These are phyloP conservation scores for California macrophylla DNA, from an alignment of 441 rosid species.

Conservation along the genomic window DNA sequence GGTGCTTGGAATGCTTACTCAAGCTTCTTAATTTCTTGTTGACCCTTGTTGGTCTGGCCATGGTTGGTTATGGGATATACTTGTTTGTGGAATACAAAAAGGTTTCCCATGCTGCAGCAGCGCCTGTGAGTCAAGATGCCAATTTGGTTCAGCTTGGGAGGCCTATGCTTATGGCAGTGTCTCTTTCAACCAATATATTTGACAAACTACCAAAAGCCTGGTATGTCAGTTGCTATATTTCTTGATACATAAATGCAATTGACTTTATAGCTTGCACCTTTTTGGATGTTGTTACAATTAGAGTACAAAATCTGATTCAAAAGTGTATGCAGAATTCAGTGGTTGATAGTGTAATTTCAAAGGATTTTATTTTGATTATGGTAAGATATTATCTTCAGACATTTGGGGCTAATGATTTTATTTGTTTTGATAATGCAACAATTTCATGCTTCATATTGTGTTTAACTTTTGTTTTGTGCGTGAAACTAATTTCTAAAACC, in stretches of 20 bases:
- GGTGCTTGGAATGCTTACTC: slow-evolving; percentile 69
- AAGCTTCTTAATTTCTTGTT: slow-evolving; percentile 77
- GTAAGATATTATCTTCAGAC: neutral
- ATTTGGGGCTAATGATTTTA: neutral
- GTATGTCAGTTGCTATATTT: slow-evolving; percentile 30
- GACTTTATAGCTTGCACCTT: neutral
- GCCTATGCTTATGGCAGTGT: slow-evolving; percentile 68
- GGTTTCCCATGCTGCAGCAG: slow-evolving; percentile 25
- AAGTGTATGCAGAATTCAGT: neutral
- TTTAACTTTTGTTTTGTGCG: neutral
- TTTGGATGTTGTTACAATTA: neutral
- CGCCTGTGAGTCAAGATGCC: slow-evolving; percentile 24
- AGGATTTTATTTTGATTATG: neutral
- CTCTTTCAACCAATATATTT: slow-evolving; percentile 40
- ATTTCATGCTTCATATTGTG: neutral
- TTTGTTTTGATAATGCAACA: neutral
- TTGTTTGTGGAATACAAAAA: slow-evolving; percentile 70
- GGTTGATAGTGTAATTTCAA: neutral
- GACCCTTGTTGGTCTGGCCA: slow-evolving; percentile 76
- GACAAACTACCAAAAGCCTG: slow-evolving; percentile 77
- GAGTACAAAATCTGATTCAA: neutral
- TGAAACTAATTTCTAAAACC: neutral
- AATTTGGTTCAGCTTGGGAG: slow-evolving; percentile 57
- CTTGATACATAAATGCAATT: neutral
- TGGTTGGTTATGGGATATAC: slow-evolving; percentile 95